Evolutionary conservation across 495 filamentous ascomycete species (phyloP), one percentile per base, ranked within the genome.

Genomic region (Talaromyces ruber): DNA sequence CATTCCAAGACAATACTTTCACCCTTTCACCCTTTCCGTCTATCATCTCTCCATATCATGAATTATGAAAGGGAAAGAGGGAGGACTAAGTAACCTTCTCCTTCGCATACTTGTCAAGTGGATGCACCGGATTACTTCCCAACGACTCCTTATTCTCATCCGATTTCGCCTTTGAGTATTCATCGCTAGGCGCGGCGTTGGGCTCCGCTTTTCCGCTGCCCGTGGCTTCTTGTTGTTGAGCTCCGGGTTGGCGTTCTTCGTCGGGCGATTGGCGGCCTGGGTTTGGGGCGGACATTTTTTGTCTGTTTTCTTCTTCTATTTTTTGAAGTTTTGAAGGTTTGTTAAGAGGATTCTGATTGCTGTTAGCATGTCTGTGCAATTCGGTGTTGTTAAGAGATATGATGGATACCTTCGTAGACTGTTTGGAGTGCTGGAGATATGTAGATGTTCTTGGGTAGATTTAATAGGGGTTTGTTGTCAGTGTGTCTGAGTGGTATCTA

Each of bases 251-350:
- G 56, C 67, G 56, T 76, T 92, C 87, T 8, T 90, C 91, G 18
- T 84, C 76, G 14, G 93, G 93, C 9, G 93, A 98, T 71, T 97
- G 85, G 66, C 86, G 88, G 72, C 91, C 90, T 68, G 79, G 67
- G 72, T 81, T 79, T 26, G 78, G 70, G 47, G 74, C 66, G 47
- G 75, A 74, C 75, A 78, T 76, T 32, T 61, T 75, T 57, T 43
- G 29, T 47, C 21, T 7, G 34, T 45, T 18, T 18, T 45, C n/a
- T 45, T 45, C 18, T n/a, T n/a, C n/a, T n/a, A n/a, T n/a, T n/a
- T n/a, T n/a, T n/a, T n/a, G n/a, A n/a, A n/a, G 39, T 4, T 45
- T 45, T 43, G 37, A 16, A 1, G 39, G 4, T 45, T 14, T 14
- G 6, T 6, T 5, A 14, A 14, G 22, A 26, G 50, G 21, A 1